These are phyloP conservation scores for Trichophyton schoenleinii DNA, from an alignment of 2,329 filamentous ascomycete genomes.

Conservation along the genomic window DNA sequence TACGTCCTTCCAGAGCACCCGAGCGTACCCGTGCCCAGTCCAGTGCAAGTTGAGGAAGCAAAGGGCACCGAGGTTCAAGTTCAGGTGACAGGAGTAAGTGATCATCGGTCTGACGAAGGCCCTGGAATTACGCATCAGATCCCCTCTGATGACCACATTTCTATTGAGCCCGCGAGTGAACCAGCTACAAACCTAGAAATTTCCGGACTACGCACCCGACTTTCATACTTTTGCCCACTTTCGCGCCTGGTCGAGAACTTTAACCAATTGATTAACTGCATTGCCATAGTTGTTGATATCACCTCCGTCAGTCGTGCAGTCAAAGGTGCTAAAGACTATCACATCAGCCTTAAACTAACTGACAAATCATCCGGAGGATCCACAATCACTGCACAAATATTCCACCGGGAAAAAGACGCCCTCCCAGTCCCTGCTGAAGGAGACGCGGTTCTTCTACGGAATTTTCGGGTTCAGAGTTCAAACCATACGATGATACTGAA, in stretches of 20 bases:
- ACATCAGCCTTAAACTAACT: constrained; percentile 31
- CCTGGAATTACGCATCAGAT: background rate
- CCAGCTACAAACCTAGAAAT: constrained; percentile 15
- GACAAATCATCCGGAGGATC: constrained; percentile 33
- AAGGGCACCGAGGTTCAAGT: background rate
- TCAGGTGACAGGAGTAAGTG: background rate
- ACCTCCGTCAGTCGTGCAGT: constrained; percentile 23
- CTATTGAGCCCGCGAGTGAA: background rate
- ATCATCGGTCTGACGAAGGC: background rate
- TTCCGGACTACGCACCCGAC: constrained; percentile 28
- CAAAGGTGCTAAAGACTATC: constrained; percentile 30
- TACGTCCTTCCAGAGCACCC: background rate
- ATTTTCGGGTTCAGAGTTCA: constrained; percentile 34
- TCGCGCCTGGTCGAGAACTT: constrained; percentile 33
- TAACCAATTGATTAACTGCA: constrained; percentile 28
- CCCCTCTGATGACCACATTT: background rate
- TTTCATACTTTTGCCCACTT: constrained; percentile 34
- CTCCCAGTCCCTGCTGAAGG: constrained; percentile 29
- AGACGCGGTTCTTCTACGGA: constrained; percentile 33
- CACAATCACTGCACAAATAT: constrained; percentile 30
- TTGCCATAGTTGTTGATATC: constrained; percentile 29
- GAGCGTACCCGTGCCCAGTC: background rate
- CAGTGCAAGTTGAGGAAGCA: background rate
- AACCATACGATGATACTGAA: constrained; percentile 30
- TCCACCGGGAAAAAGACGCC: constrained; percentile 27